Percentiles rank a stretch among this genome's conserved stretches.
These are phyloP conservation scores for Diplotaxis tenuifolia DNA, from an alignment of 345 rosid genomes.

Conservation along the genomic window DNA sequence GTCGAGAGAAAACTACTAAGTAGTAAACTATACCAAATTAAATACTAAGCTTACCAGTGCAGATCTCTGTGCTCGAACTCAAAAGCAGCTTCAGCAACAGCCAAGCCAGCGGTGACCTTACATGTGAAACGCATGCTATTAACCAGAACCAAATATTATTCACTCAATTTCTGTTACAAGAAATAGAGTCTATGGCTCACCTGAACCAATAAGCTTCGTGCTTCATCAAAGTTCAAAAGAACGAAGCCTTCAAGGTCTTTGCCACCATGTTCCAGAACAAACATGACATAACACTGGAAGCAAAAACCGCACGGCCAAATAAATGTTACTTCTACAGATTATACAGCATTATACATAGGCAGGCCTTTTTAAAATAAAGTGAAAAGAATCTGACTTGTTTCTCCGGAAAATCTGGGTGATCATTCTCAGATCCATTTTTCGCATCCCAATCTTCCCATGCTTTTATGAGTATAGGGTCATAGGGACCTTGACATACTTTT, in stretches of 20 bases:
- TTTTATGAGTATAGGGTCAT: constrained; percentile 58
- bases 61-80: constrained; percentile 94
- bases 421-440: constrained; percentile 75
- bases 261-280: constrained; percentile 94
- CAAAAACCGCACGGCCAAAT: constrained; percentile 23
- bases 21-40: constrained; percentile 15
- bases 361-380: background rate
- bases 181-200: constrained; percentile 36
- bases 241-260: constrained; percentile 94
- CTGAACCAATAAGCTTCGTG: constrained; percentile 77
- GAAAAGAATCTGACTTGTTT: constrained; percentile 54
- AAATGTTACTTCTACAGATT: constrained; percentile 7
- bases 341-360: background rate
- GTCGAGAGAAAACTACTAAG: background rate
- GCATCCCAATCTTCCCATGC: constrained; percentile 99
- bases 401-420: constrained; percentile 84
- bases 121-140: constrained; percentile 24
- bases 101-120: constrained; percentile 86
- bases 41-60: constrained; percentile 60
- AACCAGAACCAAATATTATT: background rate
- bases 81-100: constrained; percentile 91
- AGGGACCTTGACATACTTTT: constrained; percentile 81
- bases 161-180: background rate
- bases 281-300: constrained; percentile 73
- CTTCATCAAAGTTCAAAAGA: constrained; percentile 75